Evolutionary conservation across 306 rosid genomes (phyloP), one percentile per base, ranked within the genome.

Genomic region (barrel medic (Medicago truncatula)): DNA sequence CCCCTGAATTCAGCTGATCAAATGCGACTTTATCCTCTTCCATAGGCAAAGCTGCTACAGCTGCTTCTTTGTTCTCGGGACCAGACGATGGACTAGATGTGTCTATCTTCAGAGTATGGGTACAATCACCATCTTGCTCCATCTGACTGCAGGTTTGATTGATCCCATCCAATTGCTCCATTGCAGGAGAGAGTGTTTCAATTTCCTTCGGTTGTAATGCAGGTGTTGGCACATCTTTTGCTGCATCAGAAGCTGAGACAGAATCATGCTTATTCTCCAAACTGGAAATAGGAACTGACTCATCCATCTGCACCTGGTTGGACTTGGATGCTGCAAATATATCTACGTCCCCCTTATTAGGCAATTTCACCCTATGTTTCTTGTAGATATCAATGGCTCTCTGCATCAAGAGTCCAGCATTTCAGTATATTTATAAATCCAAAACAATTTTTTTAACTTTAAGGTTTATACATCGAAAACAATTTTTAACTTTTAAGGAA

Each of bases 371-470:
- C 65, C 77, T 82, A 80, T 92, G 96, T 87, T 85, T 92, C 85
- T 89, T 87, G 89, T 96, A 96, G 70, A 90, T 84, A 78, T 86
- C 85, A 72, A 92, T 82, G 38, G 97, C 97, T 67, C 87, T 88
- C 99, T 96, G 92, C 86, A 47, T 74, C 54, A 74, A n/a, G 20
- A 74, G 38, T 77, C 74, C 38, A 76, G 43, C 57, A 79, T 17
- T 72, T 68, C 68, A 59, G 38, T 65, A 80, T 40, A 77, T 31
- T 83, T 17, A 72, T 43, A 14, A 59, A 78, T 67, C 71, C 18
- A 66, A 38, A 34, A 34, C 38, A 34, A 34, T 34, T 34, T 34
- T n/a, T n/a, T n/a, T n/a, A n/a, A n/a, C n/a, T n/a, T n/a, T n/a
- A n/a, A n/a, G n/a, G n/a, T 31, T 83, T 17, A 72, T 43, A 14